Evolutionary conservation across 1,139 yeast species (phyloP).

Genomic region (Kluyveromyces sp.): DNA sequence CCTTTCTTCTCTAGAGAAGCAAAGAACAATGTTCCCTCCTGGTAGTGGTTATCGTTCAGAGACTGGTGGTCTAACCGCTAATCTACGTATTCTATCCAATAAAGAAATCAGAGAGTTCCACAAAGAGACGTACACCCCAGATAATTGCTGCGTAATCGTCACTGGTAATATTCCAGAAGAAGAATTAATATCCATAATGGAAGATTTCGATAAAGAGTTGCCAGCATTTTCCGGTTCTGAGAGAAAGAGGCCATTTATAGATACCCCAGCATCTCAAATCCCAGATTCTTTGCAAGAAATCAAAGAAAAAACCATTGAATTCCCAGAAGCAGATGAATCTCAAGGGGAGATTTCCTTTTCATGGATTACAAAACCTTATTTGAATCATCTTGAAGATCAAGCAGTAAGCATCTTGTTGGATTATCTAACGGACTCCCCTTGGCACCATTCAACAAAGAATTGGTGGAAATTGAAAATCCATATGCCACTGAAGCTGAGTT

Average conservation of each 20-base stretch:
- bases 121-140: conserved; percentile 63
- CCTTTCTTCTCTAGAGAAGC: conserved; percentile 54
- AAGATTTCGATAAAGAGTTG: conserved; percentile 54
- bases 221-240: conserved; percentile 33
- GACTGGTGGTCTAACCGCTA: conserved; percentile 84
- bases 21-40: conserved; percentile 49
- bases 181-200: conserved; percentile 57
- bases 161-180: conserved; percentile 76
- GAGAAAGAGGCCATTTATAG: conserved; percentile 70
- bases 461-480: conserved; percentile 81
- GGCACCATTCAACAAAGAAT: conserved; percentile 54
- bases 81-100: conserved; percentile 64
- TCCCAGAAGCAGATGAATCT: conserved; percentile 85
- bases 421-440: conserved; percentile 73
- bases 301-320: conserved; percentile 48
- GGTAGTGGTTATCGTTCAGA: conserved; percentile 82
- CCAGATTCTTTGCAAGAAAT: conserved; percentile 29
- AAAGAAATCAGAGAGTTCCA: conserved; percentile 75
- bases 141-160: conserved; percentile 72
- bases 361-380: conserved; percentile 76
- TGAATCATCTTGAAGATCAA: conserved; percentile 45
- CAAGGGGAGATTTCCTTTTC: conserved; percentile 68
- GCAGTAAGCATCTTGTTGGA: conserved; percentile 70
- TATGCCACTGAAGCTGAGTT: conserved; percentile 65
- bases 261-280: conserved; percentile 47